Conservation (phyloP, 805 yeast genomes). For the Wickerhamomyces canadensis region DNA sequence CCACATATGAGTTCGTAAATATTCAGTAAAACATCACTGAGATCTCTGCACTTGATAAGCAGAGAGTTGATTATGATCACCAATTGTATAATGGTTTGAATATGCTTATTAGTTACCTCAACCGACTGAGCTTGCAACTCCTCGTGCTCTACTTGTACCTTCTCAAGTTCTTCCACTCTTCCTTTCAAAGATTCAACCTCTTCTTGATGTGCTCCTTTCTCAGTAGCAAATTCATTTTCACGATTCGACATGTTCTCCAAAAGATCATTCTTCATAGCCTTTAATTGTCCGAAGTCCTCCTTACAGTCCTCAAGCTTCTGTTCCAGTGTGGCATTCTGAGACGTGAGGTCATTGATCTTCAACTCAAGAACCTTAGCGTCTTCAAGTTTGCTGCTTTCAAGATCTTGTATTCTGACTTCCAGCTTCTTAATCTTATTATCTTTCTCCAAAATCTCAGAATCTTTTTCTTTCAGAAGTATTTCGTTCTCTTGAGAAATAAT, state of each 20-base stretch:
- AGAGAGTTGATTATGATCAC: slow-evolving; percentile 28
- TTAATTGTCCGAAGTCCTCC: slow-evolving; percentile 23
- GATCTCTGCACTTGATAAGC: slow-evolving; percentile 33
- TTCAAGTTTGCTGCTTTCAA: no score
- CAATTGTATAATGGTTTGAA: slow-evolving; percentile 26
- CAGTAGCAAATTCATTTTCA: slow-evolving; percentile 52
- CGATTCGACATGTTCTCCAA: slow-evolving; percentile 63
- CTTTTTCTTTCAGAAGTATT: background rate
- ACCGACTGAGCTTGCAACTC: slow-evolving; percentile 25
- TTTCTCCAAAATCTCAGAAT: slow-evolving; percentile 1
- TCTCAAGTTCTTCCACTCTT: slow-evolving; percentile 46
- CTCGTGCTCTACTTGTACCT: slow-evolving; percentile 35
- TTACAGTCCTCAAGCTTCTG: slow-evolving; percentile 15
- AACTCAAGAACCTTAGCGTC: background rate
- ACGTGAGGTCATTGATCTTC: slow-evolving; percentile 4
- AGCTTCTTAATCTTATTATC: background rate
- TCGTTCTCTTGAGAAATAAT: no score
- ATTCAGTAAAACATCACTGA: slow-evolving; percentile 33
- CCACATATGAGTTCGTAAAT: slow-evolving; percentile 17
- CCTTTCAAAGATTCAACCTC: slow-evolving; percentile 44
- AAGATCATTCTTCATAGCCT: slow-evolving; percentile 52
- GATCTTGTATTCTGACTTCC: background rate
- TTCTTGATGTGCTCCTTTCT: slow-evolving; percentile 41
- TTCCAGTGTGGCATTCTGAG: slow-evolving; percentile 4
- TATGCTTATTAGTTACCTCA: slow-evolving; percentile 6